A percentile compares a stretch with the other conserved stretches of the same genome.
phyloP scores from a whole-genome alignment of 495 filamentous ascomycete genomes.

The Trichoderma virens region DNA sequence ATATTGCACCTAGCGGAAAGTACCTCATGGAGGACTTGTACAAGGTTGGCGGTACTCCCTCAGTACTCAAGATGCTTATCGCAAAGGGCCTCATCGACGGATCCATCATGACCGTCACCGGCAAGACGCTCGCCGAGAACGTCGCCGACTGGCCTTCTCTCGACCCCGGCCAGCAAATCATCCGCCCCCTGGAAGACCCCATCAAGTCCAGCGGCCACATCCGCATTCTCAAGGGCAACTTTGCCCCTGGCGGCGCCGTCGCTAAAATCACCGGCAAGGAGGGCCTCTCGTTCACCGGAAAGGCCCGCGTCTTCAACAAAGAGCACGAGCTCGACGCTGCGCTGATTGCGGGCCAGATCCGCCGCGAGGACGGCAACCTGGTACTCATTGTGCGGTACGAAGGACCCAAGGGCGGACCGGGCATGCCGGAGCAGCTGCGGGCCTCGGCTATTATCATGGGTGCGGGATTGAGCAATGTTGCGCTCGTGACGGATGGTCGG shows the following conservation, averaged over 20 bases:
- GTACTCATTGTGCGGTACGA: slow-evolving; percentile 93
- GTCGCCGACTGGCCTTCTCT: slow-evolving; percentile 74
- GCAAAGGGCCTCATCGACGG: slow-evolving; percentile 78
- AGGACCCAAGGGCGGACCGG: slow-evolving; percentile 89
- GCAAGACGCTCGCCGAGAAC: slow-evolving; percentile 84
- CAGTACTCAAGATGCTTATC: slow-evolving; percentile 86
- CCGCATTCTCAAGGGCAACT: slow-evolving; percentile 82
- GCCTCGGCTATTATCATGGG: slow-evolving; percentile 89
- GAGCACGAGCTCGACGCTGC: slow-evolving; percentile 72
- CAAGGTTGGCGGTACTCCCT: slow-evolving; percentile 82
- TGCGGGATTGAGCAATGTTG: slow-evolving; percentile 78
- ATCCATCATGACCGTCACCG: slow-evolving; percentile 81
- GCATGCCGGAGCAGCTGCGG: slow-evolving; percentile 97
- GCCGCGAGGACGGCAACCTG: slow-evolving; percentile 62
- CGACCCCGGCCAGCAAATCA: slow-evolving; percentile 73
- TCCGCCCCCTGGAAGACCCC: slow-evolving; percentile 71
- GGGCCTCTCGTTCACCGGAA: slow-evolving; percentile 72
- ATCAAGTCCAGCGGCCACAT: slow-evolving; percentile 87
- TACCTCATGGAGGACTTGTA: slow-evolving; percentile 96
- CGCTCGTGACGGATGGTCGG: slow-evolving; percentile 87
- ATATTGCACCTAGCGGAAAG: slow-evolving; percentile 80
- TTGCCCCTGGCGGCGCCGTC: slow-evolving; percentile 86
- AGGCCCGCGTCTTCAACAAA: slow-evolving; percentile 86
- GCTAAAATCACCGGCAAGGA: slow-evolving; percentile 99
- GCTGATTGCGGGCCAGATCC: slow-evolving; percentile 59